Conservation (phyloP, 2,329 filamentous ascomycete species). For the Pseudogymnoascus sp. region DNA sequence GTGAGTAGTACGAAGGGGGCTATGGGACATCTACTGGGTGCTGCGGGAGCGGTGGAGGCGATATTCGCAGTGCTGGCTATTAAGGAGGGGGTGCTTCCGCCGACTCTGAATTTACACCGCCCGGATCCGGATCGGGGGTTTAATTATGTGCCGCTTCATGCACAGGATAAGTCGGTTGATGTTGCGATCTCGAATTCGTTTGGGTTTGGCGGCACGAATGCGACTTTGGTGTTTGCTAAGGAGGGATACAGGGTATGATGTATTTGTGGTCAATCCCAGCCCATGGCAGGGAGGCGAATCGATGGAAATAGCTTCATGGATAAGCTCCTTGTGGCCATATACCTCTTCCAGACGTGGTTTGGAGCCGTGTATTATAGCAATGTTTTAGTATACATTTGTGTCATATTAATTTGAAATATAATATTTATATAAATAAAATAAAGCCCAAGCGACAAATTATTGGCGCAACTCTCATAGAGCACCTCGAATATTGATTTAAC, state of each 20-base stretch:
- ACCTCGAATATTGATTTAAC: background rate
- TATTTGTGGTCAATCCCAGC: background rate
- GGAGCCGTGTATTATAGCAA: background rate
- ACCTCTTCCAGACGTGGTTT: too few species aligned
- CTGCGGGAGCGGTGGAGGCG: slow-evolving; percentile 83
- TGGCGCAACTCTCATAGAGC: background rate
- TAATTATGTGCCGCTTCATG: slow-evolving; percentile 69
- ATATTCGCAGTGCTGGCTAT: slow-evolving; percentile 77
- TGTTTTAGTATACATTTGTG: background rate
- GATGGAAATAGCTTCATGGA: background rate
- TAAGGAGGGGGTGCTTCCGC: slow-evolving; percentile 66
- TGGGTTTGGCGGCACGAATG: slow-evolving; percentile 95
- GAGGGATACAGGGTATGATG: background rate
- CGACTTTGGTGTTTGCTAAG: slow-evolving; percentile 65
- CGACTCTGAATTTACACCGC: slow-evolving; percentile 73
- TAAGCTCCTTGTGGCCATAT: background rate
- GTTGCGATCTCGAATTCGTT: slow-evolving; percentile 91
- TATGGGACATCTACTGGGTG: slow-evolving; percentile 82
- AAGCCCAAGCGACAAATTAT: background rate
- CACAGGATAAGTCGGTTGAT: slow-evolving; percentile 62
- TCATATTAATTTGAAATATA: background rate
- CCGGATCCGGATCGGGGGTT: slow-evolving; percentile 54
- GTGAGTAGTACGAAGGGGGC: slow-evolving; percentile 93
- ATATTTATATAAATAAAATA: background rate
- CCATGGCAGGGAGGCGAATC: background rate